phyloP scores from a whole-genome alignment of 768 basidiomycete species.

The Clavaria fumosa region DNA sequence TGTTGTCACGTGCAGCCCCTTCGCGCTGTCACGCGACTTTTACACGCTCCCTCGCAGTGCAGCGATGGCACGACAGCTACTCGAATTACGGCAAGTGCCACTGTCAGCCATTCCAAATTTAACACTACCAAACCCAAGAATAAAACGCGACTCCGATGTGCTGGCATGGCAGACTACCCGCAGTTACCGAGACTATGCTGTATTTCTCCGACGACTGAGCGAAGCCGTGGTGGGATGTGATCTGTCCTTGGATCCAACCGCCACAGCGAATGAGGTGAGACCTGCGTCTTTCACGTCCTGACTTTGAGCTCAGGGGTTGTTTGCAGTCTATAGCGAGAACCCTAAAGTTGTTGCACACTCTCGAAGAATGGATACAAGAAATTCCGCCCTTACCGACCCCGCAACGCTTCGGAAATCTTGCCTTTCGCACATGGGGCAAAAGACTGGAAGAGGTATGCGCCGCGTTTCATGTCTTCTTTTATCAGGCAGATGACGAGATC shows the following conservation, averaged over 20 bases:
- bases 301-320: constrained; percentile 3
- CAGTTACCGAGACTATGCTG: constrained; percentile 57
- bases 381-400: constrained; percentile 60
- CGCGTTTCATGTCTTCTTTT: constrained; percentile 5
- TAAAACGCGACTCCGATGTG: constrained; percentile 61
- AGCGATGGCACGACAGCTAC: constrained; percentile 9
- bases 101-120: constrained; percentile 7
- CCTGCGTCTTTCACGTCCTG: not conserved
- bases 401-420: constrained; percentile 85
- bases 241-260: constrained; percentile 26
- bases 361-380: constrained; percentile 65
- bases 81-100: constrained; percentile 12
- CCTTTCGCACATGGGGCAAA: constrained; percentile 74
- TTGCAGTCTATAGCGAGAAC: constrained; percentile 31
- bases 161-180: constrained; percentile 52
- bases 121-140: constrained; percentile 32
- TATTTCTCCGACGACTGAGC: constrained; percentile 64
- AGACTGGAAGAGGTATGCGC: constrained; percentile 55
- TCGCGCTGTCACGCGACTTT: too few species aligned
- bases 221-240: constrained; percentile 58
- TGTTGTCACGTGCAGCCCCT: too few species aligned
- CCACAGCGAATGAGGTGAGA: constrained; percentile 1
- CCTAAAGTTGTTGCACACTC: constrained; percentile 42
- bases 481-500: constrained; percentile 7
- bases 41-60: too few species aligned